These are phyloP conservation scores for Nemania sp. DNA, from an alignment of 2,329 filamentous ascomycete species.

Conservation along the genomic window DNA sequence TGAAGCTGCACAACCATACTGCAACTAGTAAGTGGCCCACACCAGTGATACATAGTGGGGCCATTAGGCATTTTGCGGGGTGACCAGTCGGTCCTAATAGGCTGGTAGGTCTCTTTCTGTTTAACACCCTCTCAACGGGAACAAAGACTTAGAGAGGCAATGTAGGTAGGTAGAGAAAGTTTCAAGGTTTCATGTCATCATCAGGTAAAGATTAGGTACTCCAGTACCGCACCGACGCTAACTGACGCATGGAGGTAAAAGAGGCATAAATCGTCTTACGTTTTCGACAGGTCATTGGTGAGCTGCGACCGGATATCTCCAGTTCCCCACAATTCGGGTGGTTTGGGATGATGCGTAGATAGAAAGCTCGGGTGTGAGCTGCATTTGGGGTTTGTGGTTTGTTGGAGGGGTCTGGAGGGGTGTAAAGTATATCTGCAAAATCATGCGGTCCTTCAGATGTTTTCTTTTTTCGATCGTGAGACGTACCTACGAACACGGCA, in stretches of 20 bases:
- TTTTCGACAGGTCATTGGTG: slow-evolving; percentile 22
- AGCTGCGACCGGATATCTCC: slow-evolving; percentile 30
- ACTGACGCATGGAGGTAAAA: neutral
- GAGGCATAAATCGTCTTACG: slow-evolving; percentile 30
- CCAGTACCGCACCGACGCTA: slow-evolving; percentile 9
- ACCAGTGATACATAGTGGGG: slow-evolving; percentile 23
- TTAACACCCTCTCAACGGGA: slow-evolving; percentile 16
- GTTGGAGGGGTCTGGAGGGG: slow-evolving; percentile 30
- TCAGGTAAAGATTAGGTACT: slow-evolving; percentile 16
- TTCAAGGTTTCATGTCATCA: slow-evolving; percentile 18
- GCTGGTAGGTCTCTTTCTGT: slow-evolving; percentile 4
- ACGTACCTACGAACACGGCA: neutral
- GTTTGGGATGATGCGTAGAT: slow-evolving; percentile 27
- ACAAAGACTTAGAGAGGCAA: slow-evolving; percentile 29
- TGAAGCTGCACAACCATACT: neutral
- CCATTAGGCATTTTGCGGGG: slow-evolving; percentile 31
- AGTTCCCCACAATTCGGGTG: slow-evolving; percentile 35
- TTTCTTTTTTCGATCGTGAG: neutral
- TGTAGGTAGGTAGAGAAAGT: slow-evolving; percentile 4
- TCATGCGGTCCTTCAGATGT: neutral
- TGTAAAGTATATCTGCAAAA: slow-evolving; percentile 16
- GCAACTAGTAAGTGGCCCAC: neutral
- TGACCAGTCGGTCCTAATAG: slow-evolving; percentile 24
- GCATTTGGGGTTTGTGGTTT: slow-evolving; percentile 20
- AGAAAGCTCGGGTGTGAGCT: slow-evolving; percentile 22